Evolutionary conservation across 148 eudicot genomes (phyloP).

Genomic region (Bassia scoparia): DNA sequence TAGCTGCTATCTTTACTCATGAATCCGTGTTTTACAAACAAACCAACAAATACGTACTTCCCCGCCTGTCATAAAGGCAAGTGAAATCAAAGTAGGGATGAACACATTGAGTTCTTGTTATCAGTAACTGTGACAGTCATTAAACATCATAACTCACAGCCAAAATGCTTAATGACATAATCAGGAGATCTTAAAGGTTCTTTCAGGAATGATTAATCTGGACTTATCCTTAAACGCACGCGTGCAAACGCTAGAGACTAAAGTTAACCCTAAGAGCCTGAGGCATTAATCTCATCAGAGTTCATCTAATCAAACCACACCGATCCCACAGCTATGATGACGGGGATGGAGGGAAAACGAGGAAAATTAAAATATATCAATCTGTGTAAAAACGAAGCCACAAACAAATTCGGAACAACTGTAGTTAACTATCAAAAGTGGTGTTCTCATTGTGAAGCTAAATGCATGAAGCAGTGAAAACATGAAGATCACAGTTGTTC

Average conservation of each 20-base stretch:
- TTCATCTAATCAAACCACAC: too few species aligned
- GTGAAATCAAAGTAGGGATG: not conserved
- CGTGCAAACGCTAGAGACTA: too few species aligned
- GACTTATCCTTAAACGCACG: too few species aligned
- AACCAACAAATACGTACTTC: not conserved
- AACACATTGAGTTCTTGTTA: not conserved
- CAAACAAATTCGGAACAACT: not conserved
- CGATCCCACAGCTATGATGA: too few species aligned
- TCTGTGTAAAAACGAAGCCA: not conserved
- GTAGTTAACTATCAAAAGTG: not conserved
- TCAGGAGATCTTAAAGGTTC: too few species aligned
- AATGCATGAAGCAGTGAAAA: not conserved
- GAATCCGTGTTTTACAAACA: not conserved
- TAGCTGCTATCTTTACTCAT: not conserved
- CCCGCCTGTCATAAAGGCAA: not conserved
- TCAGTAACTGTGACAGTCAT: not conserved
- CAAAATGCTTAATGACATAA: too few species aligned
- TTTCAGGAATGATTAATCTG: too few species aligned
- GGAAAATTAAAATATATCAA: not conserved
- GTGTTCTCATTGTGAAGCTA: not conserved
- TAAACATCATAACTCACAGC: too few species aligned
- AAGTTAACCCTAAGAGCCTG: too few species aligned
- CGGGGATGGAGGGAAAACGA: too few species aligned
- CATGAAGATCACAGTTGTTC: not conserved
- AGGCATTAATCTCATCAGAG: too few species aligned